Base-by-base conservation (phyloP, 306 rosid genomes). In the Gastrolobium villosum region DNA sequence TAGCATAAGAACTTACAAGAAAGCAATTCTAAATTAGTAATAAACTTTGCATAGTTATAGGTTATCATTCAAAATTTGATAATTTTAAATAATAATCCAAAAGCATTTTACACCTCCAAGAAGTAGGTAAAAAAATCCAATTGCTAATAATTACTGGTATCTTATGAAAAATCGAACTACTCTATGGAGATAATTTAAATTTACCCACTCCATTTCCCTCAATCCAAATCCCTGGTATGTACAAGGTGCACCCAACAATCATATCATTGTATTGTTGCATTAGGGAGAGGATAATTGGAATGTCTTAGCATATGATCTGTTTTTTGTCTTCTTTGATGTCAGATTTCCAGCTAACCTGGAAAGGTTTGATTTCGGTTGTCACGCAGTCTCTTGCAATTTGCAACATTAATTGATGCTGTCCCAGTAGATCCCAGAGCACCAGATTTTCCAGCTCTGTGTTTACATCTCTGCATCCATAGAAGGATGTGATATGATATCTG, bases 341-440 rank as follows among this genome's bases (percentile, higher is more conserved):
- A 46, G 31, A 45, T 39, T 78, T 84, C 83, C 76, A 20, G 76
- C 90, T 81, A 79, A 96, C 99, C 99, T 90, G 96, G 85, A 74
- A 87, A 80, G 50, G 74, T 91, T 64, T 90, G 88, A 82, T 79
- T 86, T 81, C 90, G 87, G 82, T 69, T 80, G 68, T 89, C 99
- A 39, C 55, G 80, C 52, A 65, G 55, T 85, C 93, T 89, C 86
- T 87, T 89, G 69, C 37, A 64, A 55, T 86, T 87, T 74, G 80
- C 57, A 35, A 77, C 64, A 86, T 87, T 89, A 79, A 87, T 83
- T 28, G 90, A 81, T 75, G 80, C 78, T 28, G 82, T 52, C 78
- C 83, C 84, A 62, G 81, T 52, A 60, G 86, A 84, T 65, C 64
- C 90, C 46, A 64, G 68, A 82, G 86, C 52, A 79, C 70, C 73